phyloP scores from a whole-genome alignment of 768 basidiomycete genomes.

The Auricularia sp. region DNA sequence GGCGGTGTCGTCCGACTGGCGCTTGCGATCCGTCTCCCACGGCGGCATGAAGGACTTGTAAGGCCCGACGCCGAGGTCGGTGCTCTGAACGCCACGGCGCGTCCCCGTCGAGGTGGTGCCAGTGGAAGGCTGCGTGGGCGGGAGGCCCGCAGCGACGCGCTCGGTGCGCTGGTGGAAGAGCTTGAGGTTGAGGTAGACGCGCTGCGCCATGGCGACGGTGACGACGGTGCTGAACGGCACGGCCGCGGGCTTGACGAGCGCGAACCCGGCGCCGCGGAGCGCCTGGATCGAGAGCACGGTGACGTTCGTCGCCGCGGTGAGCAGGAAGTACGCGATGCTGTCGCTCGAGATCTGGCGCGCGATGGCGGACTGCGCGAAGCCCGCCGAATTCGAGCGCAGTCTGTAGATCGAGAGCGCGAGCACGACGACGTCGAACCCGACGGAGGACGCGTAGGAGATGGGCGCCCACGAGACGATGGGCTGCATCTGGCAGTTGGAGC shows the following conservation, averaged over 20 bases:
- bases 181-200: slow-evolving; percentile 15
- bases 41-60: background rate
- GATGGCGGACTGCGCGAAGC: background rate
- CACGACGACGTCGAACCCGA: slow-evolving; percentile 21
- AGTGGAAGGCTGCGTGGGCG: background rate
- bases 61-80: background rate
- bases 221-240: slow-evolving; percentile 19
- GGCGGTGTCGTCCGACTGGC: background rate
- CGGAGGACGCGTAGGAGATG: slow-evolving; percentile 23
- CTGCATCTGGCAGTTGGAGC: slow-evolving; percentile 25
- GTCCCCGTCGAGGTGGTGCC: background rate
- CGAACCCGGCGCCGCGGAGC: slow-evolving; percentile 14
- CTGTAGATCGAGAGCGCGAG: slow-evolving; percentile 18
- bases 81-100: background rate
- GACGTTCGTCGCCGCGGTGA: slow-evolving; percentile 20
- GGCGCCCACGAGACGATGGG: slow-evolving; percentile 25
- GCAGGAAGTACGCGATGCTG: slow-evolving; percentile 8
- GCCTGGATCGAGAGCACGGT: slow-evolving; percentile 19
- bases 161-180: background rate
- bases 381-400: slow-evolving; percentile 1
- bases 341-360: background rate
- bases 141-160: background rate
- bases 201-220: slow-evolving; percentile 28
- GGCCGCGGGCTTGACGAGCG: slow-evolving; percentile 21
- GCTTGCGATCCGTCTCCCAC: background rate